Evolutionary conservation across 805 yeast genomes (phyloP).

Genomic region (Cyberlindnera suaveolens): DNA sequence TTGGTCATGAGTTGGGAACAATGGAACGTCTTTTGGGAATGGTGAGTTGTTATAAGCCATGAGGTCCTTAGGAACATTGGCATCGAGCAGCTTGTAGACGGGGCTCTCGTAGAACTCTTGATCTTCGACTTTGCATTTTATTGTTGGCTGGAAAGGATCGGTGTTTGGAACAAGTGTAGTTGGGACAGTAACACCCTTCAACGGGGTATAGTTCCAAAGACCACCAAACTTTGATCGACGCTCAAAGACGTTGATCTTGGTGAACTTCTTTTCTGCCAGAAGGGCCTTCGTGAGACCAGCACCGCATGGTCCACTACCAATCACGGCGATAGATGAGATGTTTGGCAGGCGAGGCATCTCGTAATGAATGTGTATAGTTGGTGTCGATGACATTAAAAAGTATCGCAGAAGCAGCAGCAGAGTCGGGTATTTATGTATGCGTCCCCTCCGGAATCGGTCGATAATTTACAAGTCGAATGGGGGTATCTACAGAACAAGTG

Average conservation of each 20-base stretch:
- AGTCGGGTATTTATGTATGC: no score
- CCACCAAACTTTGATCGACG: constrained; percentile 63
- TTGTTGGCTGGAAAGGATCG: constrained; percentile 20
- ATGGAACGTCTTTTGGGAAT: constrained; percentile 39
- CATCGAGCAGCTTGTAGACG: constrained; percentile 60
- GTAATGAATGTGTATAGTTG: background rate
- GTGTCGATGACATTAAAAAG: background rate
- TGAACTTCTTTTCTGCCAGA: constrained; percentile 39
- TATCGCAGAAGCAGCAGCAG: background rate
- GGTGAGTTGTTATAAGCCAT: constrained; percentile 61
- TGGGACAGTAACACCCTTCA: constrained; percentile 8
- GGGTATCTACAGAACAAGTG: background rate
- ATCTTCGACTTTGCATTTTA: constrained; percentile 15
- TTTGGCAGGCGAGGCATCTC: background rate
- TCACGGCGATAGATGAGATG: constrained; percentile 42
- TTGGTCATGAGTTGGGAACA: constrained; percentile 55
- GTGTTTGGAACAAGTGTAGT: constrained; percentile 24
- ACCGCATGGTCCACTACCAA: constrained; percentile 80
- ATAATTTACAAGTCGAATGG: background rate
- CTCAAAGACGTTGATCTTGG: constrained; percentile 53
- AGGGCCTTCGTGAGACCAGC: constrained; percentile 61
- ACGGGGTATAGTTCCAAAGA: constrained; percentile 54
- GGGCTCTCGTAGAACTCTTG: constrained; percentile 43
- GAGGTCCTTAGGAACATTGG: constrained; percentile 57
- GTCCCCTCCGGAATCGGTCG: background rate